Conservation (phyloP, 2,329 filamentous ascomycete species). For the Beauveria medogensis region DNA sequence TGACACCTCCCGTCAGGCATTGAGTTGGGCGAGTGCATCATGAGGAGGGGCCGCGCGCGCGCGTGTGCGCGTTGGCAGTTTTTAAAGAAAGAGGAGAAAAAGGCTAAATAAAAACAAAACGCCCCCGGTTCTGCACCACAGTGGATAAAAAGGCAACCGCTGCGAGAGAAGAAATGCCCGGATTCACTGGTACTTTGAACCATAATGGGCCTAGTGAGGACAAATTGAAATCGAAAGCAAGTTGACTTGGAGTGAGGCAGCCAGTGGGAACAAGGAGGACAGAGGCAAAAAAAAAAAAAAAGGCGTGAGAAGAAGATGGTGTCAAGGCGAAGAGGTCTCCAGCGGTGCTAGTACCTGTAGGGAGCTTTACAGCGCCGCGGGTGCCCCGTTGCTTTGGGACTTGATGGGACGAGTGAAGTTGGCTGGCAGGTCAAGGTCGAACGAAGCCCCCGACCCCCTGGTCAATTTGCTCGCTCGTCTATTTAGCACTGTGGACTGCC, state of each 20-base stretch:
- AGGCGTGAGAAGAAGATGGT: neutral
- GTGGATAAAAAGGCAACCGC: constrained; percentile 2
- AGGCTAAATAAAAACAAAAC: neutral
- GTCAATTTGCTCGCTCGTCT: neutral
- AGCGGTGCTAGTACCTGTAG: constrained; percentile 1
- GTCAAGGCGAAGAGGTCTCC: neutral
- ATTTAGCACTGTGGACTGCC: neutral
- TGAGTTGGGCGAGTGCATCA: neutral
- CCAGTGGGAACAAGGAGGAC: neutral
- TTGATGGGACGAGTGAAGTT: neutral
- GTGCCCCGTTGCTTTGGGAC: neutral
- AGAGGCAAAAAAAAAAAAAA: neutral
- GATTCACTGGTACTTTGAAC: no score
- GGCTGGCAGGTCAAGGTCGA: neutral
- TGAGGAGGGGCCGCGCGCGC: no score
- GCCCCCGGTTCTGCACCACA: neutral
- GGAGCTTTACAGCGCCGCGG: constrained; percentile 1
- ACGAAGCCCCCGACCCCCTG: neutral
- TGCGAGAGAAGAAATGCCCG: neutral
- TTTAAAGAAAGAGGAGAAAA: neutral
- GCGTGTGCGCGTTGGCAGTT: neutral
- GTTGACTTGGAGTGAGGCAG: neutral
- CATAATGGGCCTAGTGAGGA: neutral
- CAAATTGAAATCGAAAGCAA: no score
- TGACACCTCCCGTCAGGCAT: neutral